Evolutionary conservation across 352 stramenopile species (phyloP), one percentile per base, ranked within the genome.

Genomic region (Phytophthora fragariaefolia): DNA sequence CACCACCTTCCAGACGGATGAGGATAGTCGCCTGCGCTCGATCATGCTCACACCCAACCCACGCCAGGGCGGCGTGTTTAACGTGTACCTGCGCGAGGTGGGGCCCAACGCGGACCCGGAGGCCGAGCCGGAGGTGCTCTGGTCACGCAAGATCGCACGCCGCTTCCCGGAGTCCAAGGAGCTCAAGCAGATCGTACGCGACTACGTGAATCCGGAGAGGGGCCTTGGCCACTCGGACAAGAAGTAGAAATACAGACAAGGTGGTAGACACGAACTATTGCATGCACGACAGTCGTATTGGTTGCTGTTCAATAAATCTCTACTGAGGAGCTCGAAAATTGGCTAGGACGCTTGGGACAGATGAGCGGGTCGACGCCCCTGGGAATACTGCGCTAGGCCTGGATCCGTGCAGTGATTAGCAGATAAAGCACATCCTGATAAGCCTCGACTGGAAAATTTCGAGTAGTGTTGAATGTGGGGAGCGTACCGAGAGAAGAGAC

Each of bases 121-220:
- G 58, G 54, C 74, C 7, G 80, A 88, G 28, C 73, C 76, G 26
- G 73, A 90, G 48, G 52, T 97, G 53, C 50, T 98, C 23, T 98
- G 91, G 90, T 95, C 95, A 69, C 82, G 93, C 56, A 91, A 87
- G 67, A 70, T 79, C 12, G 71, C 78, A 7, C 83, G 90, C 6
- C 70, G 84, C 47, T 98, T 98, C 76, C 95, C 95, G 2, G 90
- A 98, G 71, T 84, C 89, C 42, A 97, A 97, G 69, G 89, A 97
- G 76, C 63, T 98, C 38, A 98, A 98, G 75, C 92, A 97, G 70
- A 74, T 93, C 51, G 77, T 98, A 59, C 89, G 95, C 36, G 93
- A 98, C 74, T 52, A 82, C 58, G 84, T 98, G 54, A 79, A 74
- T 27, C 94, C 94, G 1, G 77, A 93, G 18, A 85, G 85, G 40